Base-by-base conservation (phyloP, 2,329 filamentous ascomycete genomes). In the Cladophialophora yegresii region DNA sequence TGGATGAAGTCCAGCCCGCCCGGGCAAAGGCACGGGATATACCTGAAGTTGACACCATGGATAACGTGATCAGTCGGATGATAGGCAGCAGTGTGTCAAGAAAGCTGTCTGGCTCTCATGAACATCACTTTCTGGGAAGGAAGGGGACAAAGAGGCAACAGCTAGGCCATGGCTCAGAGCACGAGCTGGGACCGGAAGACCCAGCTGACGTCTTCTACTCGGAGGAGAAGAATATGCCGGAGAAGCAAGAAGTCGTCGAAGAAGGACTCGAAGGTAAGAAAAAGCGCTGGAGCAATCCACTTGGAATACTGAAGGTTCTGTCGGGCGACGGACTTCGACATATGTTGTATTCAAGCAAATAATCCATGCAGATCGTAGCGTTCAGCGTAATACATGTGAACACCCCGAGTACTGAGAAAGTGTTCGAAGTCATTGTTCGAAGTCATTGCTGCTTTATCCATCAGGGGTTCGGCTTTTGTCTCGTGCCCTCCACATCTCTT, bases 221-320 rank as follows among this genome's bases (percentile, higher is more conserved):
- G 26, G 65, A 66, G 45, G 60, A 61, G 28, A 64, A 64, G 30
- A 61, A 64, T 6, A 45, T 47, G 13, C 22, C 40, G n/a, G 61
- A 64, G 43, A 67, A 68, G 54, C 26, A 64, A 40, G 62, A 59
- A 36, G 54, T 58, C 33, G 58, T 67, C 9, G 62, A 71, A 57
- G 56, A 65, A 33, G 57, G 53, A 23, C 54, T 61, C 57, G 53
- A 13, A 7, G 63, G 65, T 20, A 68, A 64, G 55, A 68, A 61
- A 61, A 72, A 70, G 62, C 61, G 70, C 51, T 71, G 71, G 69
- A 72, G 70, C 55, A 71, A 70, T 58, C 71, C 70, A 36, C 62
- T 72, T 36, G 69, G 69, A n/a, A 69, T 67, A 60, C 60, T 71
- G 58, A 70, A 65, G 53, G 68, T 64, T 8, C 58, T 71, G 23